phyloP scores from a whole-genome alignment of 495 filamentous ascomycete genomes.

The Penicillium odoratum region DNA sequence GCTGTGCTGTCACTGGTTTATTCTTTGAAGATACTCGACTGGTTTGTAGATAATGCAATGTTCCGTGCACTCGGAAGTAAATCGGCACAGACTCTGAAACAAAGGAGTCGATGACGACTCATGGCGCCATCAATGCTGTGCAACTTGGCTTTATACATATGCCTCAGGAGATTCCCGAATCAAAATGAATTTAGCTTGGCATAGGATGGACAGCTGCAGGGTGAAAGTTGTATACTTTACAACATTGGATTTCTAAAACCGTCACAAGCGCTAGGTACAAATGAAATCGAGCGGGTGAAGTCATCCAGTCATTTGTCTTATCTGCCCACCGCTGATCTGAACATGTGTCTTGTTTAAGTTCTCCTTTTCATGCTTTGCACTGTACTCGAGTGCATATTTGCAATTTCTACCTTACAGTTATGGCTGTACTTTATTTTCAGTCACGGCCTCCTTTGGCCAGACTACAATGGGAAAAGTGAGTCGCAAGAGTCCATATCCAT shows the following conservation, averaged over 20 bases:
- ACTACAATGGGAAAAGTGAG: constrained; percentile 41
- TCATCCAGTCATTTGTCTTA: constrained; percentile 1
- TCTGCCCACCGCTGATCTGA: neutral
- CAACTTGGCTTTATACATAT: neutral
- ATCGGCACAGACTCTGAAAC: neutral
- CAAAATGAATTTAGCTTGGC: neutral
- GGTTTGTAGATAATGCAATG: neutral
- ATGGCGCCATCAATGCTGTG: constrained; percentile 21
- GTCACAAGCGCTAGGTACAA: neutral
- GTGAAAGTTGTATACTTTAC: neutral
- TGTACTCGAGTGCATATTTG: neutral
- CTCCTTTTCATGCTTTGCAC: neutral
- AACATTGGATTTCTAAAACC: neutral
- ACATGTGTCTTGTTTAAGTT: neutral
- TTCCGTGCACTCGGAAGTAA: neutral
- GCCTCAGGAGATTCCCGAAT: neutral
- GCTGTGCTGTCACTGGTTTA: constrained; percentile 15
- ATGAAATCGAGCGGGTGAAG: neutral
- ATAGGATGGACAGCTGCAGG: neutral
- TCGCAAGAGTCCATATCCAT: constrained; percentile 6
- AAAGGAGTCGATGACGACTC: constrained; percentile 9
- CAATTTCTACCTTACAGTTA: constrained; percentile 1
- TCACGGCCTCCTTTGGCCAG: constrained; percentile 29
- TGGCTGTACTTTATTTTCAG: constrained; percentile 14
- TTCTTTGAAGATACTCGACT: neutral